Evolutionary conservation across 768 basidiomycete species (phyloP).

Genomic region (Leccinum variicolor): DNA sequence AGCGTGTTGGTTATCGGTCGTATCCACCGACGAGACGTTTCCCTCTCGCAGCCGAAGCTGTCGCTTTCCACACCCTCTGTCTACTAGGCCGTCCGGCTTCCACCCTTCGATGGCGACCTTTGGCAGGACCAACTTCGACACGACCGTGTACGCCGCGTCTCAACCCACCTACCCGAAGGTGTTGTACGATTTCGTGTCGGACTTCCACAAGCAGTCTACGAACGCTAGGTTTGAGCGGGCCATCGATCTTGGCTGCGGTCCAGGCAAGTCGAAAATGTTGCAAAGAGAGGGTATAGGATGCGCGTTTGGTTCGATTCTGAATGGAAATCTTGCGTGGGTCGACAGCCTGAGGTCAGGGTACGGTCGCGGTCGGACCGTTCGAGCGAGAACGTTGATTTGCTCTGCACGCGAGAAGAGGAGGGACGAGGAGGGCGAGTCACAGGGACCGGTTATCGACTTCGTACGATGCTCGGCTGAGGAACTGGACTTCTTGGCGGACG

Average conservation of each 20-base stretch:
- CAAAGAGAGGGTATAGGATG: neutral
- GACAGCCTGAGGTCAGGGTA: constrained; percentile 74
- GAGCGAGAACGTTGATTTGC: constrained; percentile 62
- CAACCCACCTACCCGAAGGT: constrained; percentile 68
- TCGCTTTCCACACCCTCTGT: neutral
- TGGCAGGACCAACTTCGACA: constrained; percentile 60
- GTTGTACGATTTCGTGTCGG: constrained; percentile 61
- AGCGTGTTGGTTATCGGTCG: too few species aligned
- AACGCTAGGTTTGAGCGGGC: constrained; percentile 49
- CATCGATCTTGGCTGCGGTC: constrained; percentile 79
- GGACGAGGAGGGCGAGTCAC: constrained; percentile 8
- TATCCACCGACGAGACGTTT: too few species aligned
- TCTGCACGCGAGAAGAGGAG: constrained; percentile 36
- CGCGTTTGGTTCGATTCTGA: too few species aligned
- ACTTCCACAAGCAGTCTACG: constrained; percentile 43
- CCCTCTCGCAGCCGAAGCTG: neutral
- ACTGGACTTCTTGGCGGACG: constrained; percentile 44
- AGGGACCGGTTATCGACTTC: constrained; percentile 26
- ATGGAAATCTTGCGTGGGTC: neutral
- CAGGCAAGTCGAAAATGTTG: constrained; percentile 41
- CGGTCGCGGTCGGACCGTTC: constrained; percentile 54
- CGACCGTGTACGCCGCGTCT: constrained; percentile 53
- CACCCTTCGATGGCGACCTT: constrained; percentile 57
- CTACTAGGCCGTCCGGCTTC: neutral
- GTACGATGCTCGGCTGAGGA: constrained; percentile 50